These are phyloP conservation scores for Fusarium anthophilum DNA, from an alignment of 2,329 filamentous ascomycete species.

Conservation along the genomic window DNA sequence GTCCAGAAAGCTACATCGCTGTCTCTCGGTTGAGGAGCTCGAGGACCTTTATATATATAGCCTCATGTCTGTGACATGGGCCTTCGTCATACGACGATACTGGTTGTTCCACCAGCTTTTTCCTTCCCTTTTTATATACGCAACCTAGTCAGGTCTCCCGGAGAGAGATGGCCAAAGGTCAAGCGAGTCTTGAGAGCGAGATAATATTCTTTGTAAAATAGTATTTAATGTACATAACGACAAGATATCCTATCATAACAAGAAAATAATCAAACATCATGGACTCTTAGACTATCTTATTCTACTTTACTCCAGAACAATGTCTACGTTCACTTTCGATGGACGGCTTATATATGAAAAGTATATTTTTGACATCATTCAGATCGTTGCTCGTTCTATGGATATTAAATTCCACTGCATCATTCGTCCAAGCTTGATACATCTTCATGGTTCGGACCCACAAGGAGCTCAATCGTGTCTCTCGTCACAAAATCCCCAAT, in stretches of 20 bases:
- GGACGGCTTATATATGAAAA: not conserved
- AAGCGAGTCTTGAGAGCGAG: slow-evolving; percentile 10
- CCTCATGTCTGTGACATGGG: slow-evolving; percentile 30
- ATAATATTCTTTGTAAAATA: slow-evolving; percentile 35
- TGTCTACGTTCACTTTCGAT: not conserved
- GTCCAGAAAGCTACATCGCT: not conserved
- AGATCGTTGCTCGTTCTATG: slow-evolving; percentile 43
- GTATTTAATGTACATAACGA: slow-evolving; percentile 28
- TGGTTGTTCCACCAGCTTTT: slow-evolving; percentile 20
- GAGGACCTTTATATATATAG: not conserved
- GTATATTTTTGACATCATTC: slow-evolving; percentile 22
- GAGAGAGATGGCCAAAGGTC: slow-evolving; percentile 8
- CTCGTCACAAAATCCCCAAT: slow-evolving; percentile 21
- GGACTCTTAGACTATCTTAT: not conserved
- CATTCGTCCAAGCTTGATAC: slow-evolving; percentile 19
- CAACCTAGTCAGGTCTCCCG: slow-evolving; percentile 9
- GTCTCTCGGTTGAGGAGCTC: not conserved
- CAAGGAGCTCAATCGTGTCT: slow-evolving; percentile 26
- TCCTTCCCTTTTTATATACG: not conserved
- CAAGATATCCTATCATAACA: not conserved
- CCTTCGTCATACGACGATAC: slow-evolving; percentile 33
- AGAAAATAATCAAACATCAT: not conserved
- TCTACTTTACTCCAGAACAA: not conserved
- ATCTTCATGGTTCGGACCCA: slow-evolving; percentile 1
- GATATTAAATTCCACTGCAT: slow-evolving; percentile 33